Percentiles rank a stretch among this genome's conserved stretches.
Conservation (phyloP, 2,329 filamentous ascomycete genomes). For the Penicillium janthinellum region DNA sequence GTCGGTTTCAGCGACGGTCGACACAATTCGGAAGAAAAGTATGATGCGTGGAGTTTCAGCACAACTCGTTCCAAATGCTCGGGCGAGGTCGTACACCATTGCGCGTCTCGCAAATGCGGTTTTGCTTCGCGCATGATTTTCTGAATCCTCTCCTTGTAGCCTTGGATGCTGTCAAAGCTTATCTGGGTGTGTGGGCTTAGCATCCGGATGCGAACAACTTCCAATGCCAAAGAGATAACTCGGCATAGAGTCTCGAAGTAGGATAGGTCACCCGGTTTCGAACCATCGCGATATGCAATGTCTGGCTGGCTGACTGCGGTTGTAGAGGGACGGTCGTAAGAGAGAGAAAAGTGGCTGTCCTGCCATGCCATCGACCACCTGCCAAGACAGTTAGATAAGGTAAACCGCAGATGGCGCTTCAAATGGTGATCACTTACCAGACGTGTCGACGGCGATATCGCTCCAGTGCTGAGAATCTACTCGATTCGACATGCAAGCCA, state of each 20-base stretch:
- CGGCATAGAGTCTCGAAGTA: constrained; percentile 63
- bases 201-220: constrained; percentile 62
- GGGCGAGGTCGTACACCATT: constrained; percentile 41
- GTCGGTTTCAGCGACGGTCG: constrained; percentile 60
- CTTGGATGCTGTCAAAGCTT: constrained; percentile 56
- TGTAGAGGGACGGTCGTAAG: constrained; percentile 61
- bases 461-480: constrained; percentile 54
- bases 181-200: constrained; percentile 56
- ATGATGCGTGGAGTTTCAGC: constrained; percentile 63
- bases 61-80: constrained; percentile 64
- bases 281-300: constrained; percentile 52
- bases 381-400: not conserved
- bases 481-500: constrained; percentile 61
- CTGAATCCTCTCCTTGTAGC: constrained; percentile 59
- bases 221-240: constrained; percentile 55
- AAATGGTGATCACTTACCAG: constrained; percentile 36
- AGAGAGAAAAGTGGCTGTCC: constrained; percentile 64
- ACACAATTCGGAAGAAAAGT: constrained; percentile 64
- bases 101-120: constrained; percentile 58
- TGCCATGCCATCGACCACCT: constrained; percentile 68
- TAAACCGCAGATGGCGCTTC: not conserved
- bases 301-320: constrained; percentile 56
- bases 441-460: constrained; percentile 48
- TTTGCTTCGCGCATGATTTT: constrained; percentile 60
- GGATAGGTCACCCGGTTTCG: constrained; percentile 51